A percentile compares a stretch with the other conserved stretches of the same genome.
These are phyloP conservation scores for Plasmodium billcollinsi DNA, from an alignment of 169 alveolate species.

Conservation along the genomic window DNA sequence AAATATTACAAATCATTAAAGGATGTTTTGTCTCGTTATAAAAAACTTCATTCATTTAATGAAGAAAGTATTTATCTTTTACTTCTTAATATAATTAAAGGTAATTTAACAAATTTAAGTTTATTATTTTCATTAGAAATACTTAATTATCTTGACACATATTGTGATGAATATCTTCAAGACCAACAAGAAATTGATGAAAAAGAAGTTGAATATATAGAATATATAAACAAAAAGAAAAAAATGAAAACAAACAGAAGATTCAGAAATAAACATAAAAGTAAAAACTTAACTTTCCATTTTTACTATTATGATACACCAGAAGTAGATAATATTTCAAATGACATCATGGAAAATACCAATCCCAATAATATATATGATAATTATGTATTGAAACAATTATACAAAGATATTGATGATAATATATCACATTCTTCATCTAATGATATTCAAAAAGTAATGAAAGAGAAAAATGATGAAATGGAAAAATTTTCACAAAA, in stretches of 20 bases:
- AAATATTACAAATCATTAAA: constrained; percentile 21
- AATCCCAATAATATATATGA: constrained; percentile 16
- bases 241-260: background rate
- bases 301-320: constrained; percentile 2
- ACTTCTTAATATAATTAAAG: constrained; percentile 32
- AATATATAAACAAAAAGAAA: background rate
- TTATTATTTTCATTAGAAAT: constrained; percentile 68
- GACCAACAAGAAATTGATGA: constrained; percentile 6
- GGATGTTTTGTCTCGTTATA: constrained; percentile 27
- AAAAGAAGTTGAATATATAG: background rate
- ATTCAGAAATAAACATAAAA: background rate
- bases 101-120: constrained; percentile 63
- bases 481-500: background rate
- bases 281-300: constrained; percentile 8
- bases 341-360: constrained; percentile 12
- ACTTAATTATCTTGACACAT: constrained; percentile 46
- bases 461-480: background rate
- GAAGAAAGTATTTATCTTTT: constrained; percentile 38
- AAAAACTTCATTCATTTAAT: background rate
- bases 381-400: constrained; percentile 21
- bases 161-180: constrained; percentile 28
- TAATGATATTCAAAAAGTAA: background rate
- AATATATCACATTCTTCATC: background rate
- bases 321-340: constrained; percentile 15
- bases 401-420: constrained; percentile 12